Percentiles rank a stretch among this genome's conserved stretches.
Conservation (phyloP, 352 stramenopile genomes). For the Phytophthora sansomeana region DNA sequence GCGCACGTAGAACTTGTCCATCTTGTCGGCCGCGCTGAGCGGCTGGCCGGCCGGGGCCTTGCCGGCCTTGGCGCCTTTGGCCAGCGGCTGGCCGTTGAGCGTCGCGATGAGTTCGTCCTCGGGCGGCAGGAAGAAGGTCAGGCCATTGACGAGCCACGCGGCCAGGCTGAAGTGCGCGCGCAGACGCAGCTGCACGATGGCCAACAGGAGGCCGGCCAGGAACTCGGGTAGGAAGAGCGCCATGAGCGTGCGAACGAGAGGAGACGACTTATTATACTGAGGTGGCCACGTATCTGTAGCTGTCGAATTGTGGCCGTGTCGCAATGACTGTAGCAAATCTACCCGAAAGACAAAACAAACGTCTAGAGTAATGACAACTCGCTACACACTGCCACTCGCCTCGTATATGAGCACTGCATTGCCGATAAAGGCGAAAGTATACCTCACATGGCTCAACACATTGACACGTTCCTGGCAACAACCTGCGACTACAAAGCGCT, state of each 20-base stretch:
- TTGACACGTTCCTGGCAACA: constrained; percentile 7
- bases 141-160: constrained; percentile 60
- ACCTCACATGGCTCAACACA: constrained; percentile 1
- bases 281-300: too few species aligned
- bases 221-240: constrained; percentile 81
- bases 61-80: constrained; percentile 23
- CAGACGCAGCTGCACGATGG: constrained; percentile 78
- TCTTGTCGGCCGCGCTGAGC: constrained; percentile 67
- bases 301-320: too few species aligned
- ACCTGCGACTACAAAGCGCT: constrained; percentile 4
- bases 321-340: too few species aligned
- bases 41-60: constrained; percentile 28
- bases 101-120: constrained; percentile 75
- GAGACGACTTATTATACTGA: too few species aligned
- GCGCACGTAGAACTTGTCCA: constrained; percentile 78
- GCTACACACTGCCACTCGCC: background rate
- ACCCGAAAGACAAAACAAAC: too few species aligned
- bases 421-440: background rate
- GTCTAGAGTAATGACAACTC: background rate
- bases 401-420: constrained; percentile 9
- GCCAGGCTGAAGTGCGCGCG: constrained; percentile 67
- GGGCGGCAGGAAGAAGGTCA: constrained; percentile 82
- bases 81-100: constrained; percentile 61
- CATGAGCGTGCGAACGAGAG: constrained; percentile 46
- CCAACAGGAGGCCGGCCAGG: constrained; percentile 69